Conservation (phyloP, 2,329 filamentous ascomycete genomes). For the Pyricularia grisea region DNA sequence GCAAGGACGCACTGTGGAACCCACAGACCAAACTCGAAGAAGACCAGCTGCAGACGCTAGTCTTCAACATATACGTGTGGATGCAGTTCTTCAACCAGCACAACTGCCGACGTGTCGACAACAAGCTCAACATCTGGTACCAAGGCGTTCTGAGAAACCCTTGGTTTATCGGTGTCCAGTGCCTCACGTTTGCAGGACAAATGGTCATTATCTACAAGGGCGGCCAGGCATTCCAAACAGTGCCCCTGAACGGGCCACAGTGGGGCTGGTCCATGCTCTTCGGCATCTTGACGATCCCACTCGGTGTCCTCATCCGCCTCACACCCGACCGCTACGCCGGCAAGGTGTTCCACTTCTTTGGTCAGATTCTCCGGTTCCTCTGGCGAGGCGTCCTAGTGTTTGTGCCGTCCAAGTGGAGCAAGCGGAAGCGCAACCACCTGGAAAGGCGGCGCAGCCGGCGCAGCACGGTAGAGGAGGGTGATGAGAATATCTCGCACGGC, state of each 20-base stretch:
- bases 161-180: slow-evolving; percentile 64
- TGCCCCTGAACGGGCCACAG: slow-evolving; percentile 49
- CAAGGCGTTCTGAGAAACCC: slow-evolving; percentile 66
- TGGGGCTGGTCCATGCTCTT: slow-evolving; percentile 65
- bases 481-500: slow-evolving; percentile 9
- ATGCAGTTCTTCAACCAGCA: slow-evolving; percentile 80
- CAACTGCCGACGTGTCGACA: slow-evolving; percentile 68
- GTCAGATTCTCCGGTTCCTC: slow-evolving; percentile 17
- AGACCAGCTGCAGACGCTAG: slow-evolving; percentile 43
- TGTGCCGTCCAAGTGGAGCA: slow-evolving; percentile 10
- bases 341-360: slow-evolving; percentile 10
- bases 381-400: slow-evolving; percentile 10
- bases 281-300: slow-evolving; percentile 56
- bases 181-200: slow-evolving; percentile 59
- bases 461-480: background rate
- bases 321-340: slow-evolving; percentile 33
- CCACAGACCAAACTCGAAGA: background rate
- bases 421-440: slow-evolving; percentile 8
- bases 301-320: slow-evolving; percentile 36
- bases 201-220: slow-evolving; percentile 65
- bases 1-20: slow-evolving; percentile 39
- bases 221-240: slow-evolving; percentile 56
- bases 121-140: slow-evolving; percentile 69
- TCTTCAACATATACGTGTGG: slow-evolving; percentile 84
- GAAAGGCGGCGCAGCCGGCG: background rate